Percentiles rank a stretch among this genome's conserved stretches.
Conservation (phyloP, 73 alveolate species). For the Paramecium sonneborni region DNA sequence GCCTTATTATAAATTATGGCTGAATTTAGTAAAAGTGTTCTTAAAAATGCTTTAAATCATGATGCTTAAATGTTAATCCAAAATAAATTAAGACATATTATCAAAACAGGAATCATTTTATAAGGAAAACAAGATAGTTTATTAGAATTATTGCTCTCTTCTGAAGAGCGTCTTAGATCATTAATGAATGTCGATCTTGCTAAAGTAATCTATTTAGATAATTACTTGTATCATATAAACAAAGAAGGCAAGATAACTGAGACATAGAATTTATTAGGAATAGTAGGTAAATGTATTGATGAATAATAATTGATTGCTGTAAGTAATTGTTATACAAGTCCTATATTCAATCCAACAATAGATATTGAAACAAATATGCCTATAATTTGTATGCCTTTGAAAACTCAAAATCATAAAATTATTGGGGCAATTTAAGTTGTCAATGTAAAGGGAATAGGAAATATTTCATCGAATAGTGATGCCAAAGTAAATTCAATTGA, state of each 20-base stretch:
- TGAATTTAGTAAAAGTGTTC: constrained; percentile 57
- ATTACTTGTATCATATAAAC: constrained; percentile 63
- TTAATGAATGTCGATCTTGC: constrained; percentile 64
- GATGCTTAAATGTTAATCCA: constrained; percentile 57
- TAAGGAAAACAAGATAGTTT: neutral
- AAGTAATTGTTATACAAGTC: constrained; percentile 69
- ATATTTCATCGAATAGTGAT: constrained; percentile 48
- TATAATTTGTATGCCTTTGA: constrained; percentile 70
- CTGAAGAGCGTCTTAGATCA: constrained; percentile 56
- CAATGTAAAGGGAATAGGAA: constrained; percentile 71
- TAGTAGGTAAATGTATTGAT: constrained; percentile 62
- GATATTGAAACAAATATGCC: constrained; percentile 82
- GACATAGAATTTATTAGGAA: constrained; percentile 56
- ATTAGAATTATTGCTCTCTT: neutral
- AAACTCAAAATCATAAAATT: neutral
- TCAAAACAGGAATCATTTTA: constrained; percentile 16
- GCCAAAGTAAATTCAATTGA: constrained; percentile 70
- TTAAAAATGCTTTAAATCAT: constrained; percentile 60
- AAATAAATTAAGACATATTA: constrained; percentile 60
- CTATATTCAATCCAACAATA: constrained; percentile 69
- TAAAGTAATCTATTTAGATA: constrained; percentile 63
- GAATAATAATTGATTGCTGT: constrained; percentile 51
- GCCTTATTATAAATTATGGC: constrained; percentile 55
- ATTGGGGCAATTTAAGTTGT: constrained; percentile 67
- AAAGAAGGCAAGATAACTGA: constrained; percentile 27